A percentile compares a stretch with the other conserved stretches of the same genome.
These are phyloP conservation scores for Xylariomycetidae sp. DNA, from an alignment of 2,329 filamentous ascomycete genomes.

Conservation along the genomic window DNA sequence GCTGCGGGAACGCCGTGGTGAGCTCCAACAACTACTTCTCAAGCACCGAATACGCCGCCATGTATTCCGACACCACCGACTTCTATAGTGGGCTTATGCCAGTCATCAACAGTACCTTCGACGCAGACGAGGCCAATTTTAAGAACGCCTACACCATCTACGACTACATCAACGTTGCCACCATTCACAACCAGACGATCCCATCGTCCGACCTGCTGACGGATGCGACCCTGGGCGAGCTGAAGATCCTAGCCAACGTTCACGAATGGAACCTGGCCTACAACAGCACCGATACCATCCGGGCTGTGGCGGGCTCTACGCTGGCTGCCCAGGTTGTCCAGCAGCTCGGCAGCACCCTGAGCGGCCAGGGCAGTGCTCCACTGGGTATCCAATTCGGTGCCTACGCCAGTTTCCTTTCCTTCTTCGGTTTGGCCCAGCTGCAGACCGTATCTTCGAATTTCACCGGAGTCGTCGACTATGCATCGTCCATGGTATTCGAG, in stretches of 20 bases:
- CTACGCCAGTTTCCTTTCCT: conserved; percentile 58
- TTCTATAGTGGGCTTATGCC: conserved; percentile 55
- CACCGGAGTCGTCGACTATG: conserved; percentile 77
- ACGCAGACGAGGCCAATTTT: conserved; percentile 41
- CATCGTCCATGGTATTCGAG: conserved; percentile 77
- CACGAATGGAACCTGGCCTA: conserved; percentile 83
- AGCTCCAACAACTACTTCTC: conserved; percentile 52
- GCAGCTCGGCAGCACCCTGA: conserved; percentile 48
- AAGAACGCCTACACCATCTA: conserved; percentile 60
- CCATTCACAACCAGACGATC: conserved; percentile 58
- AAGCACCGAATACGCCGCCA: conserved; percentile 40
- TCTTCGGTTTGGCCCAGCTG: conserved; percentile 56
- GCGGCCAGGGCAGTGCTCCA: conserved; percentile 29
- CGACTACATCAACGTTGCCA: conserved; percentile 56
- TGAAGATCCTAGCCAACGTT: conserved; percentile 68
- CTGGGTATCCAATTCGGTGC: conserved; percentile 56
- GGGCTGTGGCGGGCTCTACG: conserved; percentile 54
- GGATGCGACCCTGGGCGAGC: conserved; percentile 51
- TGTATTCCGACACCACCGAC: conserved; percentile 47
- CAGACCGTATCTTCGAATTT: conserved; percentile 55
- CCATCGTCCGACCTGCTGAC: conserved; percentile 57
- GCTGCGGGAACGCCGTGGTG: conserved; percentile 50
- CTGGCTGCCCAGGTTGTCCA: conserved; percentile 52
- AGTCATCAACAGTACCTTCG: conserved; percentile 50
- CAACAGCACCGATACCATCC: conserved; percentile 66